Percentiles rank a stretch among this genome's conserved stretches.
phyloP scores from a whole-genome alignment of 352 stramenopile genomes.

The Pythium folliculosum region DNA sequence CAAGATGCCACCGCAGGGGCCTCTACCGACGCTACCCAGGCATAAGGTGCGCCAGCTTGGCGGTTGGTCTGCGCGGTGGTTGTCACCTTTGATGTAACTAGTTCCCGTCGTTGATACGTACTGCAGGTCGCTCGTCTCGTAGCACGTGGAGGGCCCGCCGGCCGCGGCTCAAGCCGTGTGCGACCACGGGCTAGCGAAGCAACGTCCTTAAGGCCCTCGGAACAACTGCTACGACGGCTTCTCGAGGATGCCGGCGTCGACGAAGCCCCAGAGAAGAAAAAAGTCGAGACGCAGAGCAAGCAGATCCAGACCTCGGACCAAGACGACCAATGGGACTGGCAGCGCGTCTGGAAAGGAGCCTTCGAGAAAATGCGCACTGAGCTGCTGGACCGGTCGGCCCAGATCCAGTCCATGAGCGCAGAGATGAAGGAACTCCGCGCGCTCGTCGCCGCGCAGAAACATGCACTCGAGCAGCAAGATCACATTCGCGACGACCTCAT shows the following conservation, averaged over 20 bases:
- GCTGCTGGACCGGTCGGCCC: slow-evolving; percentile 34
- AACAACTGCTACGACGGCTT: slow-evolving; percentile 9
- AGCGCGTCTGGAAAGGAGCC: slow-evolving; percentile 68
- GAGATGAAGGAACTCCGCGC: slow-evolving; percentile 63
- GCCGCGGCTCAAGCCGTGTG: neutral
- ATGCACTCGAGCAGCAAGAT: slow-evolving; percentile 41
- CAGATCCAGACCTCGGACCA: slow-evolving; percentile 61
- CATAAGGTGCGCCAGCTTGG: slow-evolving; percentile 39
- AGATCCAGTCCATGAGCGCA: slow-evolving; percentile 34
- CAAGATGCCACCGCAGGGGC: slow-evolving; percentile 65
- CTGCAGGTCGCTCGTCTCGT: slow-evolving; percentile 30
- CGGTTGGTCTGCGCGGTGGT: neutral
- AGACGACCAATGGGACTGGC: slow-evolving; percentile 72
- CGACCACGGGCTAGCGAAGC: neutral
- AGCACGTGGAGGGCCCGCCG: neutral
- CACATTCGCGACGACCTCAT: slow-evolving; percentile 35
- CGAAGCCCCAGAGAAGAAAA: neutral
- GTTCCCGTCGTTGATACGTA: neutral
- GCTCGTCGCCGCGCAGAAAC: slow-evolving; percentile 43
- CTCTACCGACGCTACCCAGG: slow-evolving; percentile 47
- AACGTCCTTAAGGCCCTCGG: slow-evolving; percentile 9
- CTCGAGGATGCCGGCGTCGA: slow-evolving; percentile 8
- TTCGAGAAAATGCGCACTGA: slow-evolving; percentile 63
- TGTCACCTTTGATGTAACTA: neutral
- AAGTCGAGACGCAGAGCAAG: slow-evolving; percentile 40